Percentiles rank a stretch among this genome's conserved stretches.
Conservation (phyloP, 192 early-diverging fungal genomes). For the Mycoemilia scoparia region DNA sequence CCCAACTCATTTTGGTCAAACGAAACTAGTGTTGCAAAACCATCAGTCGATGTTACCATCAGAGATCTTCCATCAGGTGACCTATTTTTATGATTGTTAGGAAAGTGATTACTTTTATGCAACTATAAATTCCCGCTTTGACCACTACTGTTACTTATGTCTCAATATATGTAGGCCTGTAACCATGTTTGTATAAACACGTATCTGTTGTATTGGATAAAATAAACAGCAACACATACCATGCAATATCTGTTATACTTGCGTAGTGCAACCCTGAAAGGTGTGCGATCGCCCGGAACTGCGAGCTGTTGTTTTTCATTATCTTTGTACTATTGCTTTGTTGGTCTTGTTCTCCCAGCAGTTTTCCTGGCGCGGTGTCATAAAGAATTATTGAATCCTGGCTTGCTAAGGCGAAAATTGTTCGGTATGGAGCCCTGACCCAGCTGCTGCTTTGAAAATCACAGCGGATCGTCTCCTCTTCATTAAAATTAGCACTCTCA, state of each 20-base stretch:
- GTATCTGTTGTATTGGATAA: background rate
- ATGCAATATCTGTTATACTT: slow-evolving; percentile 73
- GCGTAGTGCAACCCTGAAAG: slow-evolving; percentile 74
- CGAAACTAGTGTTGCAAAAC: slow-evolving; percentile 62
- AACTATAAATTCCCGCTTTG: slow-evolving; percentile 1
- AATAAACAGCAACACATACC: slow-evolving; percentile 35
- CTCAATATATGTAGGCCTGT: too few relatives aligned
- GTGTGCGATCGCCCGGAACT: slow-evolving; percentile 41
- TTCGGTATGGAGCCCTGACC: slow-evolving; percentile 40
- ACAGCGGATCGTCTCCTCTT: slow-evolving; percentile 1
- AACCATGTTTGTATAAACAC: slow-evolving; percentile 3
- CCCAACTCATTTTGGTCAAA: too few relatives aligned
- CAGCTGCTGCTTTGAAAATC: too few relatives aligned
- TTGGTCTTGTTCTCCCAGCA: too few relatives aligned
- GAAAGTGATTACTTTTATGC: too few relatives aligned
- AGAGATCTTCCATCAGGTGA: slow-evolving; percentile 53
- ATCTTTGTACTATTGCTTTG: too few relatives aligned
- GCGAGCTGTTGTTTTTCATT: background rate
- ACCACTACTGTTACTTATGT: too few relatives aligned
- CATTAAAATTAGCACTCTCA: slow-evolving; percentile 3
- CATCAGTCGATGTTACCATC: slow-evolving; percentile 65
- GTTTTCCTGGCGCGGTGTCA: slow-evolving; percentile 51
- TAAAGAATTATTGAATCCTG: slow-evolving; percentile 70
- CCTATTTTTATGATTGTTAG: slow-evolving; percentile 14
- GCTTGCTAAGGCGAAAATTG: slow-evolving; percentile 71